Base-by-base conservation (phyloP, 2,329 filamentous ascomycete species). In the Ceratocystis huliohia region DNA sequence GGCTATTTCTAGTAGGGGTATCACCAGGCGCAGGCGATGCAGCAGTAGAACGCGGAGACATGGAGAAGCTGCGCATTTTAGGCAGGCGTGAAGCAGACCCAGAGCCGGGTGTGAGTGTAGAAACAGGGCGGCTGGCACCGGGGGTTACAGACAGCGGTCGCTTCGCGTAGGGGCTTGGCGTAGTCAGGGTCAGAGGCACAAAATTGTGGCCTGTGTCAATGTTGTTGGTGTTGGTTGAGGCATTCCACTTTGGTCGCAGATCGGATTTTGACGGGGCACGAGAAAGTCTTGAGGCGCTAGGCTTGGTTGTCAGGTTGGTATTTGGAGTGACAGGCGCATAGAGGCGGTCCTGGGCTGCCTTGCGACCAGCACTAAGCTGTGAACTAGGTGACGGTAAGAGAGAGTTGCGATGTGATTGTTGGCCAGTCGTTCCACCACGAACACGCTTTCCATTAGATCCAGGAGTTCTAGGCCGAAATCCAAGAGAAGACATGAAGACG, bases 221-320 rank as follows among this genome's bases (percentile, higher is more conserved):
- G 68, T 85, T 81, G 5, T 77, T 76, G 3, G 83, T 81, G 71
- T 87, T 90, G 5, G 85, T 83, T 37, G 85, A 88, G 10, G 72
- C 73, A 72, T 86, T 93, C 89, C 89, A 94, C 67, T 85, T 82
- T 2, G 89, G 89, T 63, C 87, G 84, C 66, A 82, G 79, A 67
- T 81, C 73, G 44, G 79, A 70, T 10, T 78, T 78, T 1, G 79
- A 76, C 48, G 77, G 72, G 66, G 81, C 77, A 63, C 80, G 78
- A 65, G 80, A 73, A 62, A 77, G 61, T 71, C 66, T 71, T 74
- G 56, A 37, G 17, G 4, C 20, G 5, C 3, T 57, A n/a, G 41
- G 2, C 28, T 59, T 59, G 56, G 4, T 59, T n/a, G 28, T 33
- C 25, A 7, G 17, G 56, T 59, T 59, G 30, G 6, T 37, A 15